phyloP scores from a whole-genome alignment of 2,329 filamentous ascomycete species.

The Parascedosporium putredinis region DNA sequence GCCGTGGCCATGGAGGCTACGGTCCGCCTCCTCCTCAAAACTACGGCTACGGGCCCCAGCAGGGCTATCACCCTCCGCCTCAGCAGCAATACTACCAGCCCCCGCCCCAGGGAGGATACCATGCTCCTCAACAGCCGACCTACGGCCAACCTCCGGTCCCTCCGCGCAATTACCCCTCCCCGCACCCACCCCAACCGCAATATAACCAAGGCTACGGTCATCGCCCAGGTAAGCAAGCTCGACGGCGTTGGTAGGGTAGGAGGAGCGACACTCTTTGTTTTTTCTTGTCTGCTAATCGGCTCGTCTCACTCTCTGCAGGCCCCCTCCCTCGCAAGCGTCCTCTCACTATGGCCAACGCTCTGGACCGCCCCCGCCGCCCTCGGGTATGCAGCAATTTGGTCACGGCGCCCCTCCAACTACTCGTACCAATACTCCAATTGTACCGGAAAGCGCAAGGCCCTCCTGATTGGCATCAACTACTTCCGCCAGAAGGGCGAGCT shows the following conservation, averaged over 20 bases:
- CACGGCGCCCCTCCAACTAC: constrained; percentile 72
- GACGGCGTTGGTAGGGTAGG: too few relatives aligned
- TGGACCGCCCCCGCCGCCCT: constrained; percentile 54
- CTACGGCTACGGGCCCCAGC: constrained; percentile 2
- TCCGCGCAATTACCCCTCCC: not conserved
- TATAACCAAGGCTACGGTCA: constrained; percentile 1
- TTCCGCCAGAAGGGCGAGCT: constrained; percentile 45
- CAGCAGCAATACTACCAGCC: not conserved
- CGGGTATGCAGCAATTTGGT: constrained; percentile 61
- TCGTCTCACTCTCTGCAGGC: not conserved
- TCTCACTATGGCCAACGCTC: not conserved
- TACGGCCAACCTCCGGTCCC: constrained; percentile 1
- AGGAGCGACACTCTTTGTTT: too few relatives aligned
- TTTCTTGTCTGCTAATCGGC: not conserved
- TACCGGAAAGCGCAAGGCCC: constrained; percentile 62
- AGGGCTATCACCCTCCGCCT: constrained; percentile 1
- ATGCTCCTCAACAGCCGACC: constrained; percentile 3
- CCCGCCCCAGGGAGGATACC: not conserved
- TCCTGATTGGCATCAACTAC: constrained; percentile 53
- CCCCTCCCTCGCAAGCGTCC: not conserved
- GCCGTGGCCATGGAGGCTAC: constrained; percentile 1
- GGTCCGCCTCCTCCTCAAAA: constrained; percentile 1
- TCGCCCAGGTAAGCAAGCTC: constrained; percentile 4
- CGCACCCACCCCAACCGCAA: constrained; percentile 6
- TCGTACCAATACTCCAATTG: constrained; percentile 87